Evolutionary conservation across 2,329 filamentous ascomycete species (phyloP), one percentile per base, ranked within the genome.

Genomic region (Colletotrichum sp.): DNA sequence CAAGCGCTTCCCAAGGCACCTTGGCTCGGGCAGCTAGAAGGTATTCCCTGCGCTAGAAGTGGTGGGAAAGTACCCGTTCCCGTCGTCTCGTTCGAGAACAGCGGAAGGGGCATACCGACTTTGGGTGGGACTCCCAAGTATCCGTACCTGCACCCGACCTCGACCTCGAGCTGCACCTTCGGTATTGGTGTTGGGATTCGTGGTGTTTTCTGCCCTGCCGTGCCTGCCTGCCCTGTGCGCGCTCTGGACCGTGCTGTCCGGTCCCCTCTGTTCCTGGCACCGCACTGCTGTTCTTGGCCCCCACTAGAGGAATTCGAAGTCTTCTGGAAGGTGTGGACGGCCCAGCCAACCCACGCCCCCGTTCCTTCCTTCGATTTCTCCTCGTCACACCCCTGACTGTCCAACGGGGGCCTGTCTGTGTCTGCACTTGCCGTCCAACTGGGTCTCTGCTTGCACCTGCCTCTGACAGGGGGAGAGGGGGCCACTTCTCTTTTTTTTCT

Each of bases 241-340:
- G 28, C 38, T 30, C 34, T 24, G 21, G 59, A 24, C 61, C 21
- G 52, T 71, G 36, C 55, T 36, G 52, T 36, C n/a, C 34, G 43
- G 52, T 43, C 66, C 28, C 63, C 61, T 52, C 56, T 56, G 52
- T 56, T 32, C 58, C 71, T 66, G 36, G 65, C 71, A 55, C 30
- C 43, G 8, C 59, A 62, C 28, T 13, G 28, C 30, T 34, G 68
- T 24, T 48, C 55, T 32, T 62, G 18, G 26, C 21, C 52, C 52
- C 68, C 68, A 71, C 72, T 18, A 18, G 68, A 52, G 43, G n/a
- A 32, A 34, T 64, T 63, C 56, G 73, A 75, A 75, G 58, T 52
- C 55, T 75, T 75, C 73, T 75, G 69, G 73, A 75, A 75, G 73
- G 61, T 56, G 63, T 75, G 73, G 73, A 38, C 58, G 55, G 59